Percentiles rank a stretch among this genome's conserved stretches.
Evolutionary conservation across 2,329 filamentous ascomycete species (phyloP).

Genomic region (Penicillium occitanis): DNA sequence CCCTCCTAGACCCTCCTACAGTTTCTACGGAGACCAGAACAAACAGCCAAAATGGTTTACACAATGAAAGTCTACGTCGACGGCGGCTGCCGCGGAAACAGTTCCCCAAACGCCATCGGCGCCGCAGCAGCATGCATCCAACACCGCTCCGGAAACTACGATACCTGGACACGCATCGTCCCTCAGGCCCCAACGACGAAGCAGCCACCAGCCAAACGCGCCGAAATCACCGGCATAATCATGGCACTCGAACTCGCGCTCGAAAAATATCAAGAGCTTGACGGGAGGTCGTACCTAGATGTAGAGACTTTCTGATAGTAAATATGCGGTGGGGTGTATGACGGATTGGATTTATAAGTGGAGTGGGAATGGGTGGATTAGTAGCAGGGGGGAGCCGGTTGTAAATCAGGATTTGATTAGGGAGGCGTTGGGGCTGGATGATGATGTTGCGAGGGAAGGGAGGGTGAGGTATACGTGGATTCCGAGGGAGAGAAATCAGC

Average conservation of each 20-base stretch:
- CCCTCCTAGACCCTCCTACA: no score
- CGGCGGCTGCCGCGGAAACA: background rate
- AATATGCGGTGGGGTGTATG: slow-evolving; percentile 10
- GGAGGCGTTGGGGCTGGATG: background rate
- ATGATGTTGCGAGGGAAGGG: background rate
- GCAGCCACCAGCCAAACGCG: background rate
- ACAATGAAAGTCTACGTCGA: background rate
- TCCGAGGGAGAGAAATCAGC: background rate
- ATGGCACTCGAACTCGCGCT: slow-evolving; percentile 6
- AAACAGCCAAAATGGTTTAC: background rate
- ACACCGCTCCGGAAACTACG: background rate
- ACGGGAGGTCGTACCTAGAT: background rate
- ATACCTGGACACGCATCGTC: background rate
- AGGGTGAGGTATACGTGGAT: slow-evolving; percentile 6
- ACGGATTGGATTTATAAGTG: slow-evolving; percentile 12
- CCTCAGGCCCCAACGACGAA: background rate
- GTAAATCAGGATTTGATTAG: background rate
- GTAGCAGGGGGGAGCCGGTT: background rate
- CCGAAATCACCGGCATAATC: slow-evolving; percentile 6
- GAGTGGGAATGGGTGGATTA: background rate
- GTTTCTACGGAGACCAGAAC: background rate
- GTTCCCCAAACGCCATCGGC: background rate
- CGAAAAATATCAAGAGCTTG: background rate
- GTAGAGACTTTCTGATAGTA: background rate
- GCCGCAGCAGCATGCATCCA: background rate